Conservation (phyloP, 352 stramenopile species). For the Globisporangium barbulae region DNA sequence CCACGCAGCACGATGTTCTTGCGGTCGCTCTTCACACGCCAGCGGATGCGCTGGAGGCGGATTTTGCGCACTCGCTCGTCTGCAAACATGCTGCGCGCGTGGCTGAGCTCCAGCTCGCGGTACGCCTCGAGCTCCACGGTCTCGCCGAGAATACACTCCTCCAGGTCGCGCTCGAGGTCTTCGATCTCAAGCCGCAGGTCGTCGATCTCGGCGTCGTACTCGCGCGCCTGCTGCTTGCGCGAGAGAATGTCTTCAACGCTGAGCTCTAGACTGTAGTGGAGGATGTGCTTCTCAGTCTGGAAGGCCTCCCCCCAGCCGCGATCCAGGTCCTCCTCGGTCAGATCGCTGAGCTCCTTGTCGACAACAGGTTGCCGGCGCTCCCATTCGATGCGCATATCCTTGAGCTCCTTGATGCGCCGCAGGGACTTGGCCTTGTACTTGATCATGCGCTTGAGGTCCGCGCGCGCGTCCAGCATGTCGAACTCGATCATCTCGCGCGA, state of each 20-base stretch:
- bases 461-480: constrained; percentile 56
- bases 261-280: constrained; percentile 68
- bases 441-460: constrained; percentile 63
- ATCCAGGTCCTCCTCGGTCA: constrained; percentile 71
- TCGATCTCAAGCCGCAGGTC: constrained; percentile 68
- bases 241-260: constrained; percentile 73
- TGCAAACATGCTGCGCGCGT: constrained; percentile 39
- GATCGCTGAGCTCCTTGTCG: constrained; percentile 57
- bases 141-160: constrained; percentile 63
- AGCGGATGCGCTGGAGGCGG: constrained; percentile 57
- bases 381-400: constrained; percentile 78
- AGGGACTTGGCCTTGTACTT: constrained; percentile 76
- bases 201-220: constrained; percentile 75
- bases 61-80: constrained; percentile 35
- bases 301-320: constrained; percentile 79
- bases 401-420: constrained; percentile 69
- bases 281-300: constrained; percentile 67
- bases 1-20: constrained; percentile 44
- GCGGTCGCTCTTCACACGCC: constrained; percentile 56
- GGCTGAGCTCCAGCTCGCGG: constrained; percentile 49
- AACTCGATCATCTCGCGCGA: constrained; percentile 69
- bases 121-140: constrained; percentile 62
- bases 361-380: constrained; percentile 68
- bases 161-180: constrained; percentile 74
- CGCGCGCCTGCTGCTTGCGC: constrained; percentile 51